Evolutionary conservation across 805 yeast species (phyloP).

Genomic region (Metschnikowia peoriensis): DNA sequence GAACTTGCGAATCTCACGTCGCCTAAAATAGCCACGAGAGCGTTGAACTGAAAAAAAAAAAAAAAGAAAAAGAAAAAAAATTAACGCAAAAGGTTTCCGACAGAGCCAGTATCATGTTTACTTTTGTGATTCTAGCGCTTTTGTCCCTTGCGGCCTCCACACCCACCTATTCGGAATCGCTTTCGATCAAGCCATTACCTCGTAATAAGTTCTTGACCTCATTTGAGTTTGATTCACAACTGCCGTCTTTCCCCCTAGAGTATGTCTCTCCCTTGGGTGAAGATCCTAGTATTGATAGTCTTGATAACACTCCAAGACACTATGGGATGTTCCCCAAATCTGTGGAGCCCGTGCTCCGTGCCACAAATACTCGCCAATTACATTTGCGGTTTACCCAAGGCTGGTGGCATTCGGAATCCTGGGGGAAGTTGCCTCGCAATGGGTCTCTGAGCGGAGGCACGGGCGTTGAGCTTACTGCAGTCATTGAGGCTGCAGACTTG

Average conservation of each 20-base stretch:
- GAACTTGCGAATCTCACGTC: neutral
- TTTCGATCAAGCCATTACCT: conserved; percentile 69
- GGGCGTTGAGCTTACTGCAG: conserved; percentile 93
- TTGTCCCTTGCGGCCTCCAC: conserved; percentile 8
- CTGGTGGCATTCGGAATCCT: conserved; percentile 85
- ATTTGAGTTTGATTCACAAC: conserved; percentile 64
- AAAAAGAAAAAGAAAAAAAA: neutral
- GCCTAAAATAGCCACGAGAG: neutral
- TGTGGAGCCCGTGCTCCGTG: conserved; percentile 70
- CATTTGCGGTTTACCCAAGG: conserved; percentile 91
- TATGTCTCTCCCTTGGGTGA: conserved; percentile 18
- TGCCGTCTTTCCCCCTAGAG: conserved; percentile 39
- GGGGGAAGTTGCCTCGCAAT: conserved; percentile 77
- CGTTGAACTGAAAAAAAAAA: neutral
- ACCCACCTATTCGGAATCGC: conserved; percentile 51
- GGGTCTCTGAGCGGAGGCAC: conserved; percentile 85
- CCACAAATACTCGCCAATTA: conserved; percentile 67
- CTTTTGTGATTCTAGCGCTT: conserved; percentile 5
- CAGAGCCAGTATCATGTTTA: neutral
- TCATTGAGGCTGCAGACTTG: conserved; percentile 60
- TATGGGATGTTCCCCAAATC: conserved; percentile 76
- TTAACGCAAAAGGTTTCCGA: too few relatives aligned
- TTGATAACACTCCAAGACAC: conserved; percentile 31
- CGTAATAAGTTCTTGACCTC: conserved; percentile 66
- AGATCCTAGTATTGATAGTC: conserved; percentile 1